Conservation (phyloP, 148 eudicot species). For the Euryodendron excelsum region DNA sequence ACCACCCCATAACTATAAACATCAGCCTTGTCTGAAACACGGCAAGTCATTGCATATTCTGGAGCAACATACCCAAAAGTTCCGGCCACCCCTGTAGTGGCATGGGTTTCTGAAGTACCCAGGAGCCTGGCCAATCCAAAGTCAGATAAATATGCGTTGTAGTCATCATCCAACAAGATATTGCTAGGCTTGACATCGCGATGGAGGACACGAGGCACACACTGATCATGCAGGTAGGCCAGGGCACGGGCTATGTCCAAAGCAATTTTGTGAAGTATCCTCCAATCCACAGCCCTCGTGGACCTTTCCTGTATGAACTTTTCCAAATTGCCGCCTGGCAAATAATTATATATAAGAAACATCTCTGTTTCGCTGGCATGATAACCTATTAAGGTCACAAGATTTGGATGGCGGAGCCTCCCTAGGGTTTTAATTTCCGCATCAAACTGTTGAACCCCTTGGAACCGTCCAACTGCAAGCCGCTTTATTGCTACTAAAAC, state of each 20-base stretch:
- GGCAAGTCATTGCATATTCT: slow-evolving; percentile 61
- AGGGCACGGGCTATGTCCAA: slow-evolving; percentile 51
- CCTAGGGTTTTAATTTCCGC: slow-evolving; percentile 56
- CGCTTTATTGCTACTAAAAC: slow-evolving; percentile 46
- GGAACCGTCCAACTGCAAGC: slow-evolving; percentile 48
- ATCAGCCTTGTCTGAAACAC: slow-evolving; percentile 58
- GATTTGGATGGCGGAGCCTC: slow-evolving; percentile 42
- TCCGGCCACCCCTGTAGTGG: slow-evolving; percentile 60
- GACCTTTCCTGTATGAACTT: slow-evolving; percentile 51
- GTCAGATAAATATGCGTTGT: slow-evolving; percentile 50
- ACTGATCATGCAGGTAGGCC: slow-evolving; percentile 51
- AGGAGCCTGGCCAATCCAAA: slow-evolving; percentile 55
- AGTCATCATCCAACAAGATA: slow-evolving; percentile 49
- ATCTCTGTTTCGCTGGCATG: slow-evolving; percentile 50
- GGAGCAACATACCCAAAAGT: slow-evolving; percentile 63
- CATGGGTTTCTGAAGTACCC: slow-evolving; percentile 58
- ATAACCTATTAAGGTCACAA: slow-evolving; percentile 52
- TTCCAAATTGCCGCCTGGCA: slow-evolving; percentile 54
- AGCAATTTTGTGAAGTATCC: slow-evolving; percentile 53
- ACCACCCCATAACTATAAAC: slow-evolving; percentile 63
- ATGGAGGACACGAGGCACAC: slow-evolving; percentile 52
- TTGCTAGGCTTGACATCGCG: slow-evolving; percentile 63
- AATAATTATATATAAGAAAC: slow-evolving; percentile 51
- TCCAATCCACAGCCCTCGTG: slow-evolving; percentile 44
- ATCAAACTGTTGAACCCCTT: slow-evolving; percentile 51